Base-by-base conservation (phyloP, 257 asterid species). In the Petunia axillaris region DNA sequence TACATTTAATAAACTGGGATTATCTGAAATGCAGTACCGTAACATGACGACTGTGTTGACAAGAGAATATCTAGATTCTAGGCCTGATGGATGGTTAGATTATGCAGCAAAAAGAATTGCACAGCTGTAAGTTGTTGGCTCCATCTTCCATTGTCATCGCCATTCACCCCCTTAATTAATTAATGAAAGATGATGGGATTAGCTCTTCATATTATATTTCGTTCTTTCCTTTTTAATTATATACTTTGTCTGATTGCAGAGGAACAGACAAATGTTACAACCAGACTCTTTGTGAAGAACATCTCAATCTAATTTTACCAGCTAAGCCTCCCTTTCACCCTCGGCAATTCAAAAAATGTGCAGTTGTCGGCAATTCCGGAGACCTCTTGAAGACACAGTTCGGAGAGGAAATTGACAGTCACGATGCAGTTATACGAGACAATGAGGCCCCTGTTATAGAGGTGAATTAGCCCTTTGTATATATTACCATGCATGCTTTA, bases 21-120 rank as follows among this genome's bases (percentile, higher is more conserved):
- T 74, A 71, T 87, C 85, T 91, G 82, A 83, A 86, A 59, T 96
- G 98, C 98, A 94, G 99, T 96, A 96, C 87, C 99, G 98, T 81
- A 96, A 94, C 92, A 96, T 96, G 99, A 96, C 98, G 76, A 96
- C 99, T 81, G 97, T 94, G 80, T 91, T 96, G 89, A 93, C 99
- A 53, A 86, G 99, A 83, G 99, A 96, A 84, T 96, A 96, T 86
- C 89, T 96, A 77, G 98, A 96, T 87, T 86, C 96, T 77, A 93
- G 99, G 3, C 98, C 99, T 59, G 97, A 91, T 87, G 99, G 99
- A 76, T 96, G 99, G 99, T 79, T 92, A 79, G 94, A 90, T 16
- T 94, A 96, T 88, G 99, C 98, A 53, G 89, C 98, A 41, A 91
- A 93, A 88, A 91, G 99, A 89, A 91, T 96, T 40, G 98, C 99